Base-by-base conservation (phyloP, 768 basidiomycete genomes). In the Boletus sp. region DNA sequence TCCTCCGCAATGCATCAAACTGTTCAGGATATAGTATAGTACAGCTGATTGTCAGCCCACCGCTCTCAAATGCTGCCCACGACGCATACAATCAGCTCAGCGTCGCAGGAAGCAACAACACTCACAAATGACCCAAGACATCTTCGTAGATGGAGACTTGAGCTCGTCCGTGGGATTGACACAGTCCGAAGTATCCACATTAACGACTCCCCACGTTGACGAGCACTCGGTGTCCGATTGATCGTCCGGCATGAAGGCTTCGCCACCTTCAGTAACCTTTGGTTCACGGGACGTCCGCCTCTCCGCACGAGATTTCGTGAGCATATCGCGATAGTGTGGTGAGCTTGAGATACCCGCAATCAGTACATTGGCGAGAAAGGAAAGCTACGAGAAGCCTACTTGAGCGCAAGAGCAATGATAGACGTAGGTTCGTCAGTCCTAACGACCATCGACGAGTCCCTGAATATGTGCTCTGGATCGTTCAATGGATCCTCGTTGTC, bases 341-440 rank as follows among this genome's bases (percentile, higher is more conserved):
- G 92, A 93, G 61, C 92, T 93, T 30, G 54, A 42, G 46, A 47
- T 28, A 10, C 2, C 28, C 51, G 1, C 1, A 39, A 14, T 66
- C 30, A 65, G 59, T 8, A 36, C 52, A 46, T 24, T 55, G 17
- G 18, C 44, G 39, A 32, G 15, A 47, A 41, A 3, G 33, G 20
- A 39, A 52, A 18, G 18, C 20, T n/a, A 32, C 14, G 48, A 50
- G 15, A 42, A 8, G 73, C 84, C 65, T 65, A 93, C 92, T 89
- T 92, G 48, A 99, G 75, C 6, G 94, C 92, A 55, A 98, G 85
- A 7, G 97, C 95, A 61, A 98, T 94, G 66, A 98, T 97, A 17
- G 96, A 98, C 0, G 95, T 97, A 3, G 96, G 97, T 67, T 99
- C 97, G 70, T 98, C 94, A 18, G 94, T 94, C 18, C 96, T 83